These are phyloP conservation scores for Cephaloascus fragrans DNA, from an alignment of 805 yeast species.

Conservation along the genomic window DNA sequence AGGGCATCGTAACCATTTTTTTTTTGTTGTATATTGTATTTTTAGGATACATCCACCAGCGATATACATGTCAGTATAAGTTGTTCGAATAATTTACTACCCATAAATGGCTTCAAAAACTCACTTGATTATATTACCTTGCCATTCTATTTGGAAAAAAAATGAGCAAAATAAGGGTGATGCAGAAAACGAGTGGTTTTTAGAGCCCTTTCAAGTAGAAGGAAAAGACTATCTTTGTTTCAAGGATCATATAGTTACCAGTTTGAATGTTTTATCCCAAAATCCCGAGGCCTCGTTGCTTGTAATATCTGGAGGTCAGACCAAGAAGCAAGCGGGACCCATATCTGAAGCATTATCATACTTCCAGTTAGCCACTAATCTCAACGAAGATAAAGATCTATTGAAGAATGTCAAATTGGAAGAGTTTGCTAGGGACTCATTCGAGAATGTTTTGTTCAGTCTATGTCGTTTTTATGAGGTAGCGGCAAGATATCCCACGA, in stretches of 20 bases:
- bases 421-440: constrained; percentile 71
- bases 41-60: no score
- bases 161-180: constrained; percentile 31
- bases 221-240: constrained; percentile 63
- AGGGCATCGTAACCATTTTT: no score
- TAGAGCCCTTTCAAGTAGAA: constrained; percentile 59
- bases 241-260: constrained; percentile 45
- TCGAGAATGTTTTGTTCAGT: constrained; percentile 64
- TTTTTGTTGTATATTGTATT: no score
- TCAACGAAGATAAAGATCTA: constrained; percentile 2
- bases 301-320: constrained; percentile 62
- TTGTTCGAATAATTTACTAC: no score
- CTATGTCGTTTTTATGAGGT: constrained; percentile 42
- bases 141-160: constrained; percentile 54
- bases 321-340: constrained; percentile 45
- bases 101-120: background rate
- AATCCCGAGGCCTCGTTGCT: constrained; percentile 20
- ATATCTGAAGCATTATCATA: constrained; percentile 57
- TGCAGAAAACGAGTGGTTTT: constrained; percentile 45
- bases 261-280: constrained; percentile 23
- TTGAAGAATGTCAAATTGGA: constrained; percentile 36
- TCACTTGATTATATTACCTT: constrained; percentile 25
- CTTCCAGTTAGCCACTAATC: constrained; percentile 26
- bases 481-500: constrained; percentile 35
- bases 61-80: no score